Conservation (phyloP, 2,329 filamentous ascomycete genomes). For the Fusarium incarnatum region DNA sequence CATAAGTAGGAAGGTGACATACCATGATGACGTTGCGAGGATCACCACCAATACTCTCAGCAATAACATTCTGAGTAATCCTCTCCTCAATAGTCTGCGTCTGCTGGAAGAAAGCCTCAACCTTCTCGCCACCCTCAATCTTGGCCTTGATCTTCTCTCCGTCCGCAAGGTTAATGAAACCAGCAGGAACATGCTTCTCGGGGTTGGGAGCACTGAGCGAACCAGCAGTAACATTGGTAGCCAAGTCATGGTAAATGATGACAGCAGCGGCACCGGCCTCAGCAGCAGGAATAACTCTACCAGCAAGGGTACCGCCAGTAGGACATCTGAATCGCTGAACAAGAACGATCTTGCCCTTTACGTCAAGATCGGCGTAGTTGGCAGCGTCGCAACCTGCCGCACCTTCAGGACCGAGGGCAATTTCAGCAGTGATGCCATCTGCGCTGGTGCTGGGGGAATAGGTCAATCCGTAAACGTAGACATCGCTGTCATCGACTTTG, state of each 20-base stretch:
- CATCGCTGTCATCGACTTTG: slow-evolving; percentile 43
- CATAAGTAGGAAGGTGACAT: fast-evolving
- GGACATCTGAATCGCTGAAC: slow-evolving; percentile 42
- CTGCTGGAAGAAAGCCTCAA: slow-evolving; percentile 36
- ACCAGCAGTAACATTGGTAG: slow-evolving; percentile 36
- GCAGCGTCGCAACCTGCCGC: slow-evolving; percentile 39
- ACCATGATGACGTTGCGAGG: slow-evolving; percentile 41
- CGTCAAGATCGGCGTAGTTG: slow-evolving; percentile 38
- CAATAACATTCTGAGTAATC: slow-evolving; percentile 39
- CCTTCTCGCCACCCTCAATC: slow-evolving; percentile 54
- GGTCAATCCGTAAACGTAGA: slow-evolving; percentile 39
- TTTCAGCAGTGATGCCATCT: slow-evolving; percentile 38
- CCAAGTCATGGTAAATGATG: slow-evolving; percentile 38
- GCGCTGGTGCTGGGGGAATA: slow-evolving; percentile 35
- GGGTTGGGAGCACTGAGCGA: slow-evolving; percentile 41
- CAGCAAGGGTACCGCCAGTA: slow-evolving; percentile 41
- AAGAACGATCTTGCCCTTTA: slow-evolving; percentile 45
- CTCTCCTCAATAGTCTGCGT: slow-evolving; percentile 41
- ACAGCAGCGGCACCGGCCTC: slow-evolving; percentile 37
- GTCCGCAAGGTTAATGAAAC: slow-evolving; percentile 50
- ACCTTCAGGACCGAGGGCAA: slow-evolving; percentile 36
- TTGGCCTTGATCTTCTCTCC: slow-evolving; percentile 55
- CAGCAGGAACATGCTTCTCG: slow-evolving; percentile 28
- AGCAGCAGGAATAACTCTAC: slow-evolving; percentile 37
- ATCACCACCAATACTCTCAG: slow-evolving; percentile 35